Conservation (phyloP, 164 flowering plant genomes). For the Vitis vinifera region DNA sequence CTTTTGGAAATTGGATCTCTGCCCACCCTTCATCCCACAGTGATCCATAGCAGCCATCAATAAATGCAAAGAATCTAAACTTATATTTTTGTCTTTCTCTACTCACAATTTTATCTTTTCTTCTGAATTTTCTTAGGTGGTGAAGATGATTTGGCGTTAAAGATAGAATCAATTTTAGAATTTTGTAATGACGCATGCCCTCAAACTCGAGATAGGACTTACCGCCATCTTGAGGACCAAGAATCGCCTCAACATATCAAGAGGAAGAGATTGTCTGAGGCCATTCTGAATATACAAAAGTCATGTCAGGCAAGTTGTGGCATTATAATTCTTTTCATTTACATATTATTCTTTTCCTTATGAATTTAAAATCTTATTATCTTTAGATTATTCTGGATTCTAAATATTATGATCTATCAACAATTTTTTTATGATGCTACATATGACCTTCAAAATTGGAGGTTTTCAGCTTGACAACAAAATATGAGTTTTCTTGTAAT, state of each 20-base stretch:
- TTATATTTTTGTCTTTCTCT: too few species aligned
- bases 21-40: too few species aligned
- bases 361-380: not conserved
- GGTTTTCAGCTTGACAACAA: too few species aligned
- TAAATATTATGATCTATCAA: too few species aligned
- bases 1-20: too few species aligned
- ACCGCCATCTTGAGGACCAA: conserved; percentile 19
- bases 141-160: conserved; percentile 39
- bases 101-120: not conserved
- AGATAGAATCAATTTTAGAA: conserved; percentile 43
- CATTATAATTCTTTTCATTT: not conserved
- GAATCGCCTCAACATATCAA: conserved; percentile 19
- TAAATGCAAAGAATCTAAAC: too few species aligned
- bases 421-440: too few species aligned
- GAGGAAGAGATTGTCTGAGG: conserved; percentile 44
- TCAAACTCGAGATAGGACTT: conserved; percentile 11
- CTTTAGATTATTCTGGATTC: not conserved
- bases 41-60: too few species aligned
- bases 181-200: conserved; percentile 30
- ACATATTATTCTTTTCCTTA: not conserved
- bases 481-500: too few species aligned
- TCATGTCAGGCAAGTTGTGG: conserved; percentile 43
- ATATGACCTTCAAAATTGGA: too few species aligned
- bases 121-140: conserved; percentile 13
- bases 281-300: conserved; percentile 27